Evolutionary conservation across 2,329 filamentous ascomycete species (phyloP).

Genomic region (Dactylellina cionopaga): DNA sequence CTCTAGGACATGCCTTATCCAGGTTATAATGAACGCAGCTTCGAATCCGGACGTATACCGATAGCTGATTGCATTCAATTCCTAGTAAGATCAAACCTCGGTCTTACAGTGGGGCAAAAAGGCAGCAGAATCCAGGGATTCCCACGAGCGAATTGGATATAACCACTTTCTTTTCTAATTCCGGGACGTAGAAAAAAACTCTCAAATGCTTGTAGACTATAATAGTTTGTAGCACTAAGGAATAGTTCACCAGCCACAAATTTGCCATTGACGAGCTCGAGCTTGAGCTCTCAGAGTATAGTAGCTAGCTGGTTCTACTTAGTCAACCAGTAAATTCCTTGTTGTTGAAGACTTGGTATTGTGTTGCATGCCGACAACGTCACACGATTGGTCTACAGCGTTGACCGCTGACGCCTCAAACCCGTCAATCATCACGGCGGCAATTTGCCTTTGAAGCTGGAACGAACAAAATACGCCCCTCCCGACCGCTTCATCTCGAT

Average conservation of each 20-base stretch:
- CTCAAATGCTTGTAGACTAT: not conserved
- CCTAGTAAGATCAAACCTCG: not conserved
- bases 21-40: no score
- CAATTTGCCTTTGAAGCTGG: conserved; percentile 19
- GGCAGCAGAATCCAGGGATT: no score
- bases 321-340: no score
- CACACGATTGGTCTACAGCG: conserved; percentile 9
- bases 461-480: not conserved
- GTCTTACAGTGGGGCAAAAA: not conserved
- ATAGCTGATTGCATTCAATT: not conserved
- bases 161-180: not conserved
- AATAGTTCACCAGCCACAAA: not conserved
- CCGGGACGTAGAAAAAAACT: not conserved
- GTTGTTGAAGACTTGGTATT: conserved; percentile 18
- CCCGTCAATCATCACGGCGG: conserved; percentile 5
- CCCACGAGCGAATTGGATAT: no score
- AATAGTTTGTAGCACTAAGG: not conserved
- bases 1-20: conserved; percentile 9
- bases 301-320: no score
- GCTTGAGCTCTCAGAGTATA: not conserved
- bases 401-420: conserved; percentile 6
- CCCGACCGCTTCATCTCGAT: conserved; percentile 5
- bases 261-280: not conserved
- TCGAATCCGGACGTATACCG: not conserved
- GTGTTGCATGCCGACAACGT: conserved; percentile 8